phyloP scores from a whole-genome alignment of 306 rosid genomes.

The Castanospermum australe region DNA sequence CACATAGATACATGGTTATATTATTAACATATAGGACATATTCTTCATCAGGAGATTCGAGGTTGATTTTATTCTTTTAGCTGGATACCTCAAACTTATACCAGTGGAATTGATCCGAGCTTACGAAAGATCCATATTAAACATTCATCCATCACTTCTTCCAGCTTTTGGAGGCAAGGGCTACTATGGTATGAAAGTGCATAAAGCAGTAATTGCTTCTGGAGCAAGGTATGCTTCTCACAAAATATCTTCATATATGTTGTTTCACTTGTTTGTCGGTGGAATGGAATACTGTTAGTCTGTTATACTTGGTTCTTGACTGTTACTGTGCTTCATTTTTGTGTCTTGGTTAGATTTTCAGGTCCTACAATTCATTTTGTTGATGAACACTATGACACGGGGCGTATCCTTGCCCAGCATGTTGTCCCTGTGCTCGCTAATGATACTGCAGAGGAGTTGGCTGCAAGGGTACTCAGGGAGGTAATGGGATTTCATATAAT shows the following conservation, averaged over 20 bases:
- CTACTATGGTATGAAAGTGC: constrained; percentile 89
- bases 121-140: constrained; percentile 63
- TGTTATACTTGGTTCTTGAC: background rate
- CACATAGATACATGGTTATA: background rate
- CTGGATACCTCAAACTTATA: constrained; percentile 87
- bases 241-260: background rate
- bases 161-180: constrained; percentile 99
- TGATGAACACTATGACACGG: constrained; percentile 89
- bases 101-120: constrained; percentile 74
- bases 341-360: constrained; percentile 51
- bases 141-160: constrained; percentile 95
- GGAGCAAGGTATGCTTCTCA: constrained; percentile 66
- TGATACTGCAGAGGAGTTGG: constrained; percentile 75
- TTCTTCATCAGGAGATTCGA: constrained; percentile 48
- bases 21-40: background rate
- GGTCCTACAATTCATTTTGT: constrained; percentile 94
- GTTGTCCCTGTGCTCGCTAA: constrained; percentile 76
- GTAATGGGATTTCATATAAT: constrained; percentile 35
- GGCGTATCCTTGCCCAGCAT: constrained; percentile 84
- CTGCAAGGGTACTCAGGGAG: constrained; percentile 86
- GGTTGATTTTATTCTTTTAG: constrained; percentile 84
- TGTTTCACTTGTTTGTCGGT: background rate
- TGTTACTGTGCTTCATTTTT: constrained; percentile 7
- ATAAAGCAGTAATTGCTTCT: constrained; percentile 85
- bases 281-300: too few species aligned